Conservation (phyloP, 768 basidiomycete genomes). For the Termitomyces sp. region DNA sequence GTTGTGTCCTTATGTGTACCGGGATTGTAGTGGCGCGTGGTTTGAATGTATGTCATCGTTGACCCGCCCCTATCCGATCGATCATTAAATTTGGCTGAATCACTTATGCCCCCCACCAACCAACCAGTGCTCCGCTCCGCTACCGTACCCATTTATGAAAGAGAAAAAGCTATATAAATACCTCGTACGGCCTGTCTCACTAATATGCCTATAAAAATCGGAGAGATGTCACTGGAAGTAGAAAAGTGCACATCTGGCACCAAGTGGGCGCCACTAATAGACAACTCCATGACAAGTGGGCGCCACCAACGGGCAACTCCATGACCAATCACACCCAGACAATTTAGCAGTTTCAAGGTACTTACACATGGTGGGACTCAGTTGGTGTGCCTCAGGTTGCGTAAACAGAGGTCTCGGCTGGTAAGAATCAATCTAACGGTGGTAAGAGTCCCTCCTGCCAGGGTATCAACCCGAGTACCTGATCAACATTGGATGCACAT, state of each 20-base stretch:
- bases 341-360: not conserved
- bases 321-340: not conserved
- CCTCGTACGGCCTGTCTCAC: not conserved
- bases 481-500: constrained; percentile 3
- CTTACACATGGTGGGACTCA: not conserved
- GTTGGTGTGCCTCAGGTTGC: not conserved
- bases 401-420: not conserved
- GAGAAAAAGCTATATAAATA: not conserved
- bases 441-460: not conserved
- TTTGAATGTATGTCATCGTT: constrained; percentile 1
- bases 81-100: not conserved
- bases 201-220: not conserved
- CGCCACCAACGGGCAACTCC: not conserved
- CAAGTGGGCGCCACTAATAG: not conserved
- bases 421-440: not conserved
- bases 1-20: not conserved
- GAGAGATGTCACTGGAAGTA: not conserved
- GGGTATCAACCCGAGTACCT: not conserved
- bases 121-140: not conserved
- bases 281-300: not conserved
- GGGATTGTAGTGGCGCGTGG: constrained; percentile 5
- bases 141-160: not conserved
- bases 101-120: not conserved
- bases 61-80: constrained; percentile 1
- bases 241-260: not conserved